Evolutionary conservation across 495 filamentous ascomycete genomes (phyloP).

Genomic region (Lasiosphaeris hirsuta): DNA sequence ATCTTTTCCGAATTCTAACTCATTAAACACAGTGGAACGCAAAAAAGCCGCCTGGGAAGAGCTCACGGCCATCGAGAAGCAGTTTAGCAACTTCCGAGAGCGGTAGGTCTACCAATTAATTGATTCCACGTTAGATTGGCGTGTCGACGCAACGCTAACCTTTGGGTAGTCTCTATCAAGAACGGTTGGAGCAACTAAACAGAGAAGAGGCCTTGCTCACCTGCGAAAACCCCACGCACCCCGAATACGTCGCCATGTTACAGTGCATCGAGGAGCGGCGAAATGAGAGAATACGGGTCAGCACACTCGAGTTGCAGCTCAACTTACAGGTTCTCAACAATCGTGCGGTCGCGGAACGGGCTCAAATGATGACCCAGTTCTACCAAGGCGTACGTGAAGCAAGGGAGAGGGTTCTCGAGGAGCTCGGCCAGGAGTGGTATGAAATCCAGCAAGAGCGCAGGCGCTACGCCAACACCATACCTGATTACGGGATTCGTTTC

Average conservation of each 20-base stretch:
- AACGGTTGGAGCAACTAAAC: conserved; percentile 75
- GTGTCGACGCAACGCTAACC: conserved; percentile 11
- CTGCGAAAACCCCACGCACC: conserved; percentile 74
- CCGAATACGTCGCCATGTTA: conserved; percentile 81
- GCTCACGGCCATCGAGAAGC: conserved; percentile 70
- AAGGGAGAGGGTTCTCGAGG: conserved; percentile 73
- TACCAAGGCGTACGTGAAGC: conserved; percentile 78
- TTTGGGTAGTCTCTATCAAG: conserved; percentile 70
- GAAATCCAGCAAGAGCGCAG: conserved; percentile 87
- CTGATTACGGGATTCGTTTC: conserved; percentile 73
- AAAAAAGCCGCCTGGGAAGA: conserved; percentile 81
- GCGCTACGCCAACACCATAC: conserved; percentile 74
- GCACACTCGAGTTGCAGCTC: conserved; percentile 66
- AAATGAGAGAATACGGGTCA: conserved; percentile 73
- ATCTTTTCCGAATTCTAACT: conserved; percentile 37
- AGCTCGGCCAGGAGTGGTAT: conserved; percentile 81
- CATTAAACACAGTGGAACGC: conserved; percentile 57
- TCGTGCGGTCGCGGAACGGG: conserved; percentile 71
- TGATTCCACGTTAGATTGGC: background rate
- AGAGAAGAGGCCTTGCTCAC: conserved; percentile 80
- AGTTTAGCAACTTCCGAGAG: conserved; percentile 80
- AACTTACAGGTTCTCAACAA: conserved; percentile 67
- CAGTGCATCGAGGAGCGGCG: conserved; percentile 76
- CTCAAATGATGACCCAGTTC: conserved; percentile 81
- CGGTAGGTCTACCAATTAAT: conserved; percentile 61